These are phyloP conservation scores for Kwoniella europaea DNA, from an alignment of 768 basidiomycete species.

Conservation along the genomic window DNA sequence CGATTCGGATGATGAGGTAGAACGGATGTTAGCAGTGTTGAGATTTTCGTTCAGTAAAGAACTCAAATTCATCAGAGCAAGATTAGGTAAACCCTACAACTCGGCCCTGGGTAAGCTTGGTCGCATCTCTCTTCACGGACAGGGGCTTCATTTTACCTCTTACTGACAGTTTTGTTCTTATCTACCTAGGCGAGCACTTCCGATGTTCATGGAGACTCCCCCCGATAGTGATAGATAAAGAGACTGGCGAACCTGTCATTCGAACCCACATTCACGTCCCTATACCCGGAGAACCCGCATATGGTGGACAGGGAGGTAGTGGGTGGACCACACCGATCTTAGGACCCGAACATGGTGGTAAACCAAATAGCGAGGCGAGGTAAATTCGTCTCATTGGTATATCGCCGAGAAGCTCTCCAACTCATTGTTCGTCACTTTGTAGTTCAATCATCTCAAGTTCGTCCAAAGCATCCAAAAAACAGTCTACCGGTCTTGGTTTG, in stretches of 20 bases:
- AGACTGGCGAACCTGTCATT: slow-evolving; percentile 54
- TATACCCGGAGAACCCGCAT: slow-evolving; percentile 49
- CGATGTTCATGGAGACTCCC: slow-evolving; percentile 58
- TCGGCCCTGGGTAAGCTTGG: slow-evolving; percentile 52
- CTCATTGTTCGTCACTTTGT: not conserved
- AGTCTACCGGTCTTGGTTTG: not conserved
- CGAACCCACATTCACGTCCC: slow-evolving; percentile 57
- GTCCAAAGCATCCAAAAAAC: slow-evolving; percentile 37
- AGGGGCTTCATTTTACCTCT: not conserved
- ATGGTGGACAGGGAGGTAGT: slow-evolving; percentile 50
- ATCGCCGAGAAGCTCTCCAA: not conserved
- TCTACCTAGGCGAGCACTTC: slow-evolving; percentile 58
- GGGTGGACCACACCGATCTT: slow-evolving; percentile 53
- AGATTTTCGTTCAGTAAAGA: slow-evolving; percentile 91
- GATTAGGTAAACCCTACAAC: slow-evolving; percentile 82
- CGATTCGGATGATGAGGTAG: slow-evolving; percentile 87
- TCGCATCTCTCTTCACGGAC: not conserved
- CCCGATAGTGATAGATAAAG: slow-evolving; percentile 53
- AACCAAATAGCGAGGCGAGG: slow-evolving; percentile 40
- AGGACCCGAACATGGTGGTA: slow-evolving; percentile 45
- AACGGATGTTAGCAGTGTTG: slow-evolving; percentile 89
- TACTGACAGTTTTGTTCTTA: not conserved
- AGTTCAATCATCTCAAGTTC: slow-evolving; percentile 45
- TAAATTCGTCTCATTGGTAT: slow-evolving; percentile 4
- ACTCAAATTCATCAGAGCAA: slow-evolving; percentile 87